Conservation (phyloP, 805 yeast species). For the Maudiozyma bulderi region DNA sequence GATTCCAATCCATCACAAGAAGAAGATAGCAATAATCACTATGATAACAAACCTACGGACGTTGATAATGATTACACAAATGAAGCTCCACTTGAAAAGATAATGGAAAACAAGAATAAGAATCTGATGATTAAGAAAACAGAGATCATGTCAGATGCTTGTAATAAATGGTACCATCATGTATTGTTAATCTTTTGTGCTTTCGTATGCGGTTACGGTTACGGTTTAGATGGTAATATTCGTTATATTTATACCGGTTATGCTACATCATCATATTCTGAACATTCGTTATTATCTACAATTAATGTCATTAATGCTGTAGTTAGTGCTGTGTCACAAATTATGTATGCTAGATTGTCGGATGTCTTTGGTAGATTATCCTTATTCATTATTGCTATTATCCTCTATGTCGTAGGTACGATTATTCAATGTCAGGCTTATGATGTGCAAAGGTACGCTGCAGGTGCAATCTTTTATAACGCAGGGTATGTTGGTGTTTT, state of each 20-base stretch:
- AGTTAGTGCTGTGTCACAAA: constrained; percentile 49
- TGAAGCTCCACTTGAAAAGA: background rate
- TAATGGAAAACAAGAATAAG: constrained; percentile 9
- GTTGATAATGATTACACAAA: background rate
- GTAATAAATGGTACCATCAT: constrained; percentile 29
- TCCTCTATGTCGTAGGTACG: constrained; percentile 47
- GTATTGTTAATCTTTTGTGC: constrained; percentile 34
- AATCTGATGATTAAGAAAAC: constrained; percentile 41
- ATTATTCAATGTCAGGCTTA: constrained; percentile 47
- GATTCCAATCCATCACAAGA: background rate
- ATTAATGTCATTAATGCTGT: constrained; percentile 43
- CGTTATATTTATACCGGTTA: constrained; percentile 39
- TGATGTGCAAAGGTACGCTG: constrained; percentile 44
- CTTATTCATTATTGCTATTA: constrained; percentile 35
- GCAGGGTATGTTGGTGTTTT: constrained; percentile 57
- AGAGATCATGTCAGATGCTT: constrained; percentile 41
- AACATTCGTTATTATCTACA: constrained; percentile 44
- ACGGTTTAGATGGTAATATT: constrained; percentile 44
- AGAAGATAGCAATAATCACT: too few relatives aligned
- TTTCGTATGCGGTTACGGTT: constrained; percentile 44
- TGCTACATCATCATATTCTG: constrained; percentile 41
- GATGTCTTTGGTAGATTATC: constrained; percentile 50
- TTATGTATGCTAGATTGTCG: constrained; percentile 45
- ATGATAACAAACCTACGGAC: background rate
- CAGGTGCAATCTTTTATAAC: constrained; percentile 42